Conservation (phyloP, 495 filamentous ascomycete genomes). For the Talaromyces liani region DNA sequence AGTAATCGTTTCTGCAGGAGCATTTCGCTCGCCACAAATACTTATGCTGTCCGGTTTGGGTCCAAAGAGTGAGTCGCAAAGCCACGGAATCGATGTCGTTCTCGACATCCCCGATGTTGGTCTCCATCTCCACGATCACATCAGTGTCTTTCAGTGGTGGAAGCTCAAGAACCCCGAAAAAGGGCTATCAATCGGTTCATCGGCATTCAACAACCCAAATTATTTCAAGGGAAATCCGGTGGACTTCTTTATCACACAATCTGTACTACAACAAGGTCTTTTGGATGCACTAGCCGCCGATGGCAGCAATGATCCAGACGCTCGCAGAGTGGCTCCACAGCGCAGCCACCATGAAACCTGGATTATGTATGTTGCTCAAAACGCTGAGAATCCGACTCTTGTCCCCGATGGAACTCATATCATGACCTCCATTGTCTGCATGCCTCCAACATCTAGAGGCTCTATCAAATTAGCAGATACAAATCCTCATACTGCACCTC, state of each 20-base stretch:
- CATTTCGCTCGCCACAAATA: no score
- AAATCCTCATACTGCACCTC: conserved; percentile 20
- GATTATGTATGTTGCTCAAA: conserved; percentile 2
- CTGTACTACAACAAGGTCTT: not conserved
- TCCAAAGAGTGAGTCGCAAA: no score
- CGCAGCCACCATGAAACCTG: conserved; percentile 2
- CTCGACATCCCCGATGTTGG: no score
- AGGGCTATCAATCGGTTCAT: no score
- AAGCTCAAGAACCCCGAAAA: no score
- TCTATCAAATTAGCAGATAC: conserved; percentile 28
- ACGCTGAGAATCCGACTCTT: not conserved
- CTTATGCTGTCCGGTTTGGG: no score
- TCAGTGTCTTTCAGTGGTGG: no score
- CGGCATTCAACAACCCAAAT: no score
- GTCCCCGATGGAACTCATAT: conserved; percentile 29
- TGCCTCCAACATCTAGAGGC: conserved; percentile 35
- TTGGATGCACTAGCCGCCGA: not conserved
- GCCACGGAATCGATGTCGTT: no score
- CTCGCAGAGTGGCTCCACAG: not conserved
- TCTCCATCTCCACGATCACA: no score
- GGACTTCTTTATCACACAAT: conserved; percentile 12
- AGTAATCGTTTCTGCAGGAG: no score
- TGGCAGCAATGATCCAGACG: not conserved
- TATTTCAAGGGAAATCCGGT: not conserved
- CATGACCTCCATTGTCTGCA: conserved; percentile 20